Base-by-base conservation (phyloP, 192 early-diverging fungal genomes). In the Geranomyces michiganensis region DNA sequence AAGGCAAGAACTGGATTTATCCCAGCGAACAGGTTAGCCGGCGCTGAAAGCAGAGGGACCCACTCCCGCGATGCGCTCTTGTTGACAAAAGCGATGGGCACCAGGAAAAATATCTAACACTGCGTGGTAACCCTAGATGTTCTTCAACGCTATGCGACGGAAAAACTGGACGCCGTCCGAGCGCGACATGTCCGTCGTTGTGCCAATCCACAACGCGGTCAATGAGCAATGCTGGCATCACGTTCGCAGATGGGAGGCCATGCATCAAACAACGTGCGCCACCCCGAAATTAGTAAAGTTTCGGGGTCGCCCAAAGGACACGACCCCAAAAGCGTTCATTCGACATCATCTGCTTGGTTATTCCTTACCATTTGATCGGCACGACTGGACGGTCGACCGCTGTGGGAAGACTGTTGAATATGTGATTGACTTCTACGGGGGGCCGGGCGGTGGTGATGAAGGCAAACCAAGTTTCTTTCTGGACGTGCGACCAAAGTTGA, bases 101-200 rank as follows among this genome's bases (percentile, higher is more conserved):
- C n/a, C n/a, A n/a, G n/a, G n/a, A n/a, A n/a, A n/a, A n/a, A n/a
- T n/a, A n/a, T n/a, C n/a, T n/a, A n/a, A n/a, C n/a, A n/a, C n/a
- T n/a, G n/a, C n/a, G n/a, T n/a, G n/a, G n/a, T n/a, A 41, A 41
- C 36, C 36, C 10, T 41, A 41, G 36, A 41, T 41, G 91, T 97
- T 97, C 61, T 97, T 91, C 82, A 97, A 97, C 62, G 95, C 95
- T 0, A 94, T 97, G 91, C 89, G 85, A 71, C 88, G 95, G 73
- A 97, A 97, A 70, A 92, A 91, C 75, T 94, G 93, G 93, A 68
- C 86, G 58, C 89, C 95, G 0, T 65, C 84, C 1, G 93, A 93
- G 63, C 59, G 79, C 19, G 95, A 97, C 75, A 94, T 97, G 92
- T 72, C 81, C n/a, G 84, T 91, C 9, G 90, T 97, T 5, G 91